Evolutionary conservation across 192 early-diverging fungal genomes (phyloP).

Genomic region (Coemansia reversa): DNA sequence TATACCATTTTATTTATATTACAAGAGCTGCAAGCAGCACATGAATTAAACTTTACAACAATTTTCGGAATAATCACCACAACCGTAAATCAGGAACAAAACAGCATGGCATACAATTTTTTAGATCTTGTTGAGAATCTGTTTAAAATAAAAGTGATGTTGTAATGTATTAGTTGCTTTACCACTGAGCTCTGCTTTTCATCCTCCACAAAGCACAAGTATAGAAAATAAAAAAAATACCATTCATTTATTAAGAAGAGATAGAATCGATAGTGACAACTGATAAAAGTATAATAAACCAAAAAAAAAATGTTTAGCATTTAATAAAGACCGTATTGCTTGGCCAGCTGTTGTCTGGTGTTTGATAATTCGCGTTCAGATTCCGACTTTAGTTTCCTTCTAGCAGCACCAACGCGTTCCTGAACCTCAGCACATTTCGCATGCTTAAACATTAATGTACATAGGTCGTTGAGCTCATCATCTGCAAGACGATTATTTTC

Average conservation of each 20-base stretch:
- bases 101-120: too few species aligned
- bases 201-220: too few species aligned
- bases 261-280: background rate
- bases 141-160: too few species aligned
- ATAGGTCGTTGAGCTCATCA: conserved; percentile 51
- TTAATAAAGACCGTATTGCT: conserved; percentile 25
- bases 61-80: too few species aligned
- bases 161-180: too few species aligned
- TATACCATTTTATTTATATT: too few species aligned
- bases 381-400: conserved; percentile 35
- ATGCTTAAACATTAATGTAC: conserved; percentile 52
- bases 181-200: too few species aligned
- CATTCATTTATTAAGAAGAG: background rate
- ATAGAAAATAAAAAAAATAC: too few species aligned
- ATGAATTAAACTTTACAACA: too few species aligned
- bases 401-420: conserved; percentile 39
- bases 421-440: conserved; percentile 54
- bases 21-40: too few species aligned
- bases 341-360: conserved; percentile 32
- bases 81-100: too few species aligned
- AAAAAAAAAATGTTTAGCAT: background rate
- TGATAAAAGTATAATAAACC: background rate
- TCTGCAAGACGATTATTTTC: conserved; percentile 37
- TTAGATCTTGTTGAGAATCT: too few species aligned
- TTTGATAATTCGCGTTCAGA: conserved; percentile 38